Conservation (phyloP, 2,329 filamentous ascomycete genomes). For the Fusarium sp. region DNA sequence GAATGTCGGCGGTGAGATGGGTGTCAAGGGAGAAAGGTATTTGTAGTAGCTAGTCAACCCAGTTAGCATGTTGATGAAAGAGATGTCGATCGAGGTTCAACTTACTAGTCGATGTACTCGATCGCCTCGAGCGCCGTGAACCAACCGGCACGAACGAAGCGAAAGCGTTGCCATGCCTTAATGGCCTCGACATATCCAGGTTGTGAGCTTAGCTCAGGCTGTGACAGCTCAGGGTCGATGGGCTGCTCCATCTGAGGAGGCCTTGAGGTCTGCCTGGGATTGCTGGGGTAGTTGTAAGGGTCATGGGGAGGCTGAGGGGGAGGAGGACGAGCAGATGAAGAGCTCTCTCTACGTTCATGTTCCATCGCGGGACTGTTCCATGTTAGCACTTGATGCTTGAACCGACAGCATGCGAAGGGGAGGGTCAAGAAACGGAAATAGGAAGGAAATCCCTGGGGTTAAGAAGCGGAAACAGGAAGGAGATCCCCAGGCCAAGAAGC, state of each 20-base stretch:
- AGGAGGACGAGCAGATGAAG: constrained; percentile 23
- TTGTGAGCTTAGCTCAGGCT: constrained; percentile 56
- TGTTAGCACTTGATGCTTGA: constrained; percentile 15
- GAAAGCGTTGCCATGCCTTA: constrained; percentile 87
- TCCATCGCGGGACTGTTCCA: constrained; percentile 35
- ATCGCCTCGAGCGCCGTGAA: constrained; percentile 94
- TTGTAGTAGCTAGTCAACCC: constrained; percentile 76
- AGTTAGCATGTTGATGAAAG: constrained; percentile 18
- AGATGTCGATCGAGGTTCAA: not conserved
- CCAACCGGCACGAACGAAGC: constrained; percentile 97
- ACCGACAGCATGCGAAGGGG: not conserved
- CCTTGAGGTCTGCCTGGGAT: constrained; percentile 25
- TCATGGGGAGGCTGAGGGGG: constrained; percentile 32
- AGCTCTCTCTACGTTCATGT: constrained; percentile 40
- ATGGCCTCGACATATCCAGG: constrained; percentile 73
- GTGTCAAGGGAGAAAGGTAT: constrained; percentile 88
- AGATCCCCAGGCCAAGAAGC: not conserved
- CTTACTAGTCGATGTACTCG: constrained; percentile 89
- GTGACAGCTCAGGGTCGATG: constrained; percentile 58
- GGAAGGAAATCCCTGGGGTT: not conserved
- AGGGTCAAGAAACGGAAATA: not conserved
- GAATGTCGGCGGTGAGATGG: constrained; percentile 91
- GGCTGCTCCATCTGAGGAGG: constrained; percentile 47
- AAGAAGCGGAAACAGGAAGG: not conserved
- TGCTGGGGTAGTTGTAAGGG: constrained; percentile 30